phyloP scores from a whole-genome alignment of 169 alveolate genomes.

The Plasmodium malariae region DNA sequence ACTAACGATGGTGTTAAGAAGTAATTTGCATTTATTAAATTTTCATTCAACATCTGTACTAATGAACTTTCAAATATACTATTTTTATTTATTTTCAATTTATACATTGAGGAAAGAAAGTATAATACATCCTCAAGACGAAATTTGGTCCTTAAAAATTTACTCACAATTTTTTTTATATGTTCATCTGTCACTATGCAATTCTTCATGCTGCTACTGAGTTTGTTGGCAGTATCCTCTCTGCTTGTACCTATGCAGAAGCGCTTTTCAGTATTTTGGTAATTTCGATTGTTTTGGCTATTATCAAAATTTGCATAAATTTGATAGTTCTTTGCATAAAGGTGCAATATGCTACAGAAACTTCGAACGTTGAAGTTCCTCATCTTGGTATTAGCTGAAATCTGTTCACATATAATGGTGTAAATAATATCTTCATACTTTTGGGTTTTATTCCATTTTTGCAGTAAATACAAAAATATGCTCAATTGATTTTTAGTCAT shows the following conservation, averaged over 20 bases:
- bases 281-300: no score
- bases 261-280: no score
- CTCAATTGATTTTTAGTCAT: conserved; percentile 50
- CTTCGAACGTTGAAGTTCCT: conserved; percentile 27
- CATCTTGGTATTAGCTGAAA: conserved; percentile 17
- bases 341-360: conserved; percentile 21
- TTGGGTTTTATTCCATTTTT: conserved; percentile 27
- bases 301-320: no score
- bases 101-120: conserved; percentile 34
- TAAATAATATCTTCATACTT: conserved; percentile 20
- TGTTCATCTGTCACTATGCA: not conserved
- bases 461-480: conserved; percentile 36
- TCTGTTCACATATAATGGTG: conserved; percentile 20
- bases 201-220: not conserved
- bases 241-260: not conserved
- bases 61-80: conserved; percentile 8
- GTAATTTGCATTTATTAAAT: conserved; percentile 27
- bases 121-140: conserved; percentile 34
- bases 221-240: not conserved
- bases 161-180: conserved; percentile 12
- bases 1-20: conserved; percentile 41
- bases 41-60: conserved; percentile 27
- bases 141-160: conserved; percentile 5
- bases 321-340: conserved; percentile 16
- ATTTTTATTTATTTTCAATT: conserved; percentile 29